Evolutionary conservation across 176 grass and related monocot genomes (phyloP), one percentile per base, ranked within the genome.

Genomic region (Urochloa ruziziensis): DNA sequence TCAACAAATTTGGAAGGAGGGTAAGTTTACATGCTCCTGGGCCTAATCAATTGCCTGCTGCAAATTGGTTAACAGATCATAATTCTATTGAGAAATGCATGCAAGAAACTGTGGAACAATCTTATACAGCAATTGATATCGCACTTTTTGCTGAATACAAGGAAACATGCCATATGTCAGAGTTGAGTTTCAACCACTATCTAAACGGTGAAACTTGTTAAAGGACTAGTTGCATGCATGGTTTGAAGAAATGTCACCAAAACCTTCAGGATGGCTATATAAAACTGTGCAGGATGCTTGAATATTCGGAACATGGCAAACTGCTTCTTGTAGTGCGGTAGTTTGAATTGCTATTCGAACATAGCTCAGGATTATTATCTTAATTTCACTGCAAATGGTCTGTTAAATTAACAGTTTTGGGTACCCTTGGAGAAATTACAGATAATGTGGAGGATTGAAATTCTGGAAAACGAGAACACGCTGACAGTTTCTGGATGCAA

Each of bases 401-500:
- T 67, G 25, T 43, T 72, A 63, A 54, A 23, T 71, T 71, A 63
- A 52, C 4, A 23, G 28, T 83, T 28, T 64, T 35, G 56, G 34
- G 32, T 19, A 24, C 62, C 67, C 16, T 82, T 1, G 3, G 25
- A 83, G 62, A 84, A 61, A n/a, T 47, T 32, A 40, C 23, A 83
- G 39, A 43, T n/a, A 48, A 53, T 67, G 24, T 68, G 60, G 32
- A 70, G 63, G 64, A 77, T 83, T 71, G 68, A 63, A 61, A 71
- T 83, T 63, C 18, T 83, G 54, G 33, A 58, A 40, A 62, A 35
- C 3, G 27, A 17, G 34, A 77, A 64, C 30, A 75, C 16, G 28
- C 17, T 89, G 67, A 58, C 42, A 34, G 18, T 69, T 84, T 61
- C 35, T 89, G 83, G 88, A 70, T 92, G 80, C 71, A 89, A 71